Conservation (phyloP, 331 rosid species). For the Phaseolus coccineus region DNA sequence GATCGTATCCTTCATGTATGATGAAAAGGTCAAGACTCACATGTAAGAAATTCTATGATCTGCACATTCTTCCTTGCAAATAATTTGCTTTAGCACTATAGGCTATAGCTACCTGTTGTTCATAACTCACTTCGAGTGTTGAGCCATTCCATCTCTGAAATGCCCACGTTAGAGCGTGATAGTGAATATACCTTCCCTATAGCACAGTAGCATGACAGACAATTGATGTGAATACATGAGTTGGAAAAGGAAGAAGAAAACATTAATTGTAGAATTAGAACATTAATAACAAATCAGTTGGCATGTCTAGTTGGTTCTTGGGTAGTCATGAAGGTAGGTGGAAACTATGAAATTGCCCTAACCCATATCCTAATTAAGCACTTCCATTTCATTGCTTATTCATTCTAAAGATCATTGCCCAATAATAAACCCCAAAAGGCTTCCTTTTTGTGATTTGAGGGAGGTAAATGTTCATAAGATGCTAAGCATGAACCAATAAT, state of each 20-base stretch:
- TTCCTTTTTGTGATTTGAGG: conserved; percentile 40
- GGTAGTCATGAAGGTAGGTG: conserved; percentile 38
- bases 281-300: conserved; percentile 12
- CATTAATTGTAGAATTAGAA: not conserved
- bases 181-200: conserved; percentile 41
- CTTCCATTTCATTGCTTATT: conserved; percentile 30
- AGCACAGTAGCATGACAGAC: conserved; percentile 3
- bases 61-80: conserved; percentile 35
- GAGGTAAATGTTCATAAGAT: conserved; percentile 39
- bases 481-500: conserved; percentile 11
- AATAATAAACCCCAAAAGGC: conserved; percentile 47
- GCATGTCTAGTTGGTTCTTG: conserved; percentile 11
- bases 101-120: not conserved
- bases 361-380: not conserved
- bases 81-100: conserved; percentile 33
- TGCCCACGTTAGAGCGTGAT: conserved; percentile 38
- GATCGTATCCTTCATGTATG: conserved; percentile 47
- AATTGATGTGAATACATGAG: not conserved
- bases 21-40: conserved; percentile 41
- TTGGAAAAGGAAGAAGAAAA: conserved; percentile 28
- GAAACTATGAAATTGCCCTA: not conserved
- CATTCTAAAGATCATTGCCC: conserved; percentile 45
- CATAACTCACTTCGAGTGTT: not conserved
- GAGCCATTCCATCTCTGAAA: conserved; percentile 38
- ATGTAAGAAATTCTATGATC: conserved; percentile 27